A percentile compares a stretch with the other conserved stretches of the same genome.
phyloP scores from a whole-genome alignment of 148 eudicot species.

The Fagopyrum tataricum region DNA sequence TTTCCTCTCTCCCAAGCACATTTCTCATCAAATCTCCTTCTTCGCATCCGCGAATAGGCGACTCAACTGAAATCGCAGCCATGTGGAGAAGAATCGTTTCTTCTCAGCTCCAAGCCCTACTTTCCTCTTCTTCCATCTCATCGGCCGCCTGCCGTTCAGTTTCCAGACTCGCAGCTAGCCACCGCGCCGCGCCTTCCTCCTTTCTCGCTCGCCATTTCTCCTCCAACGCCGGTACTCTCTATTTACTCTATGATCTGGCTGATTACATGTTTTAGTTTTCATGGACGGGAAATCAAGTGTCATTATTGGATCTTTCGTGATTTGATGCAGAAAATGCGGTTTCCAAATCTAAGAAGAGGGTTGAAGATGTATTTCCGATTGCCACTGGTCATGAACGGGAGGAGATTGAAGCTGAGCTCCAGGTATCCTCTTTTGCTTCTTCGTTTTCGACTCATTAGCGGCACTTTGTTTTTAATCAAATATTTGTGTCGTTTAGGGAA shows the following conservation, averaged over 20 bases:
- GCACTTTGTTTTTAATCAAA: neutral
- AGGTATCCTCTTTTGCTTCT: neutral
- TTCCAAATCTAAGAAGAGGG: constrained; percentile 19
- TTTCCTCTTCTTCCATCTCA: constrained; percentile 17
- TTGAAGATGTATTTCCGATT: constrained; percentile 24
- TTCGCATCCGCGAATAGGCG: neutral
- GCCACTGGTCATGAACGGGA: constrained; percentile 27
- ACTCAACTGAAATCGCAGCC: constrained; percentile 35
- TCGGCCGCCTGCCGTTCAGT: constrained; percentile 20
- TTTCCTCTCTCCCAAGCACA: neutral
- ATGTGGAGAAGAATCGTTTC: constrained; percentile 52
- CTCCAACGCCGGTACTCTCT: constrained; percentile 35
- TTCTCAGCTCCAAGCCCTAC: constrained; percentile 45
- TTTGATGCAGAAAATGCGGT: constrained; percentile 19
- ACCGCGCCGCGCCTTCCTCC: constrained; percentile 18
- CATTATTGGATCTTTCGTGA: neutral
- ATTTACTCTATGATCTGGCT: neutral
- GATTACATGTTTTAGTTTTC: neutral
- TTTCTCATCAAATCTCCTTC: neutral
- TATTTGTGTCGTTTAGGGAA: constrained; percentile 17
- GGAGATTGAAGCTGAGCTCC: constrained; percentile 21
- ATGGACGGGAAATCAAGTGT: neutral
- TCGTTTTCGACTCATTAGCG: neutral
- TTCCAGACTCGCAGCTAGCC: constrained; percentile 18
- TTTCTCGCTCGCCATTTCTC: constrained; percentile 38